Evolutionary conservation across 257 asterid species (phyloP), one percentile per base, ranked within the genome.

Genomic region (Lithospermum erythrorhizon): DNA sequence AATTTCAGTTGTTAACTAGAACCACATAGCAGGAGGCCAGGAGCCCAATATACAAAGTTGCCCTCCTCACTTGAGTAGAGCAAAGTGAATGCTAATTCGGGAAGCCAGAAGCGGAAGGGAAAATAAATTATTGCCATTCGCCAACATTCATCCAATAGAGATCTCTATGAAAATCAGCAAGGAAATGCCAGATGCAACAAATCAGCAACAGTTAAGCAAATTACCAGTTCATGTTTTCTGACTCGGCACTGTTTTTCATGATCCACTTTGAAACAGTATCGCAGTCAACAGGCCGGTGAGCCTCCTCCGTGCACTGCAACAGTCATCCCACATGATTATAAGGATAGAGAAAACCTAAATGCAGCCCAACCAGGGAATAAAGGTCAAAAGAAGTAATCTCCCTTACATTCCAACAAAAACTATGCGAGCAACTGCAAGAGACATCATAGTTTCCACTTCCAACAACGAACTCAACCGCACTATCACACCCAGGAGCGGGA

Each of bases 141-240:
- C 16, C 45, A 53, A 21, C 24, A 22, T 53, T 23, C 14, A 53
- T 53, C 57, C 21, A 5, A 3, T 53, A 2, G 14, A 11, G 25
- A 19, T 53, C 13, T 53, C 14, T 5, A 22, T 53, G 24, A 6
- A 3, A 53, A 53, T 53, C 27, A 53, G 19, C 6, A 29, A 52
- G 19, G 6, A 9, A 18, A 22, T 41, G 21, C 10, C 21, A 21
- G 37, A 25, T 32, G 57, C 49, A 59, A 14, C 1, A 25, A 15
- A 45, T 19, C 35, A 61, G 55, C 17, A 2, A 54, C 63, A 21
- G 60, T 53, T 20, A 61, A 65, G 65, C 29, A 60, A 37, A 20
- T 15, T 81, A 93, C 99, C 99, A 93, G 71, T 93, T 93, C 99
- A 93, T 93, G 85, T 93, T 93, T 72, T 93, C 97, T 15, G 99